Evolutionary conservation across 2,329 filamentous ascomycete species (phyloP), one percentile per base, ranked within the genome.

Genomic region (Trichoderma koningiopsis): DNA sequence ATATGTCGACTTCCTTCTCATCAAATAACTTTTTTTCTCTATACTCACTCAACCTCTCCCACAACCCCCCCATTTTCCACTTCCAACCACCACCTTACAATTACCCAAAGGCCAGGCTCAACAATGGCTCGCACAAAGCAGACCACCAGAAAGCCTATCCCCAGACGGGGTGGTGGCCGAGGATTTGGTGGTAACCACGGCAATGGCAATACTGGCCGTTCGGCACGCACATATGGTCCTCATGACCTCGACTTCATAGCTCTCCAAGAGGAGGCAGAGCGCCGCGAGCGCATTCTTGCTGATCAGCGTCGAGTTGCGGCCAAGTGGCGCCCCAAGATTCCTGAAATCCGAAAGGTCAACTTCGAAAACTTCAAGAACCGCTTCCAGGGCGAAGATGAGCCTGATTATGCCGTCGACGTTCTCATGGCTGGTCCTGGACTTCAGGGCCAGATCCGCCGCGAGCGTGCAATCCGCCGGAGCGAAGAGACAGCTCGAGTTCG

Each of bases 321-420:
- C 62, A 81, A 81, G 70, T 81, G 79, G 80, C 78, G 79, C 0
- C 73, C 78, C 68, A 81, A 81, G 78, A 78, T 84, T 24, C 79
- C 65, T n/a, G 76, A 78, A 31, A 78, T 81, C n/a, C 77, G 80
- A 60, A 80, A 77, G 70, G 77, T 81, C 66, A 80, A 81, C 73
- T 83, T 82, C 67, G 80, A 82, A 71, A 77, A 79, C 72, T 83
- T 82, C 75, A 83, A 83, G 73, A 83, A 83, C 70, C 76, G 79
- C 64, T 81, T 79, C 70, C 73, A 79, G 14, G 75, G 74, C 13
- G 57, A 78, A 14, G 75, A 79, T 1, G 75, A 81, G 70, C 77
- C 74, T 29, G 76, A 79, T n/a, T 79, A 81, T 68, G 79, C 79
- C 40, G 75, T 83, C 24, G 81, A 83, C 2, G 81, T 81, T 19